Evolutionary conservation across 768 basidiomycete species (phyloP).

Genomic region (Podaxis pistillaris): DNA sequence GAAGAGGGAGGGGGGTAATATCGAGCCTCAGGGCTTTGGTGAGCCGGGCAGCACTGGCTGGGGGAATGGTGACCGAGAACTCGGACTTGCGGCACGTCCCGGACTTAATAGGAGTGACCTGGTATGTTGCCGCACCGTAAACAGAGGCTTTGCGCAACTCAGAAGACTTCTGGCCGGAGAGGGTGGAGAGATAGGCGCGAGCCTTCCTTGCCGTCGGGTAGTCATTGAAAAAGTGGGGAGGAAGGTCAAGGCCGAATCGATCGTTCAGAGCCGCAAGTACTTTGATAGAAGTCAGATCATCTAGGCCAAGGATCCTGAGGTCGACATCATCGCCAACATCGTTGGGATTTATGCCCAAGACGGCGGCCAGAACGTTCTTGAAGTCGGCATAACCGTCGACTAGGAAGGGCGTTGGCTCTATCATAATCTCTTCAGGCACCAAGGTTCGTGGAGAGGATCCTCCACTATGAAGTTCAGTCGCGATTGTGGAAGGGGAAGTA

Average conservation of each 20-base stretch:
- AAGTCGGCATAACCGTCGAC: constrained; percentile 28
- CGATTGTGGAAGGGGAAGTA: constrained; percentile 1
- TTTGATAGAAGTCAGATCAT: constrained; percentile 64
- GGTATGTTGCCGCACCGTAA: background rate
- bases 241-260: constrained; percentile 40
- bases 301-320: constrained; percentile 52
- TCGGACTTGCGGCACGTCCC: background rate
- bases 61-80: background rate
- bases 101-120: background rate
- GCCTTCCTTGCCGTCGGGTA: constrained; percentile 40
- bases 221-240: constrained; percentile 40
- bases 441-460: constrained; percentile 39
- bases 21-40: constrained; percentile 24
- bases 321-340: constrained; percentile 46
- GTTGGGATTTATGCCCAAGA: constrained; percentile 40
- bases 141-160: background rate
- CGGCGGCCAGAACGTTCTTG: constrained; percentile 38
- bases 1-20: constrained; percentile 34
- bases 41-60: constrained; percentile 9
- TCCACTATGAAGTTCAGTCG: constrained; percentile 16
- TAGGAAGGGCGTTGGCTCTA: constrained; percentile 19
- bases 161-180: background rate
- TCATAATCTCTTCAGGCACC: constrained; percentile 33
- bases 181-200: constrained; percentile 27
- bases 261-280: constrained; percentile 44